Evolutionary conservation across 1,284 basidiomycete genomes (phyloP).

Genomic region (Tremellales sp.): DNA sequence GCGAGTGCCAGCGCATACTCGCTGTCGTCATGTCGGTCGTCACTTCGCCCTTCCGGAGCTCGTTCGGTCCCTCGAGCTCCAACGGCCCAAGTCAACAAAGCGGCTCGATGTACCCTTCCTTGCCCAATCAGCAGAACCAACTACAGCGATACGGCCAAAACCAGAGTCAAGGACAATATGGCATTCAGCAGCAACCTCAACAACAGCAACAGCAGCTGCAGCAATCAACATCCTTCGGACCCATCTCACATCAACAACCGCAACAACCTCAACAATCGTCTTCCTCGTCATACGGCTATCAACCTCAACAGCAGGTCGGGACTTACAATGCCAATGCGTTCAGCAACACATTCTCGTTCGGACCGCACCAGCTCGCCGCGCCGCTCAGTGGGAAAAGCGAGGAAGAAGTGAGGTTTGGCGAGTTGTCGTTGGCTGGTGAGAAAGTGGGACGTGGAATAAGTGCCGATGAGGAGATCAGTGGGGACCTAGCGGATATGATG

Average conservation of each 20-base stretch:
- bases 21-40: background rate
- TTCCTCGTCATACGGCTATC: slow-evolving; percentile 1
- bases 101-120: background rate
- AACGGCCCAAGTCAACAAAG: background rate
- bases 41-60: background rate
- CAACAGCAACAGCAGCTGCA: background rate
- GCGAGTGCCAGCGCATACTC: too few species aligned
- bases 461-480: slow-evolving; percentile 38
- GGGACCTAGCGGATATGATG: slow-evolving; percentile 29
- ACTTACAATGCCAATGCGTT: background rate
- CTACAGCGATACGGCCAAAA: background rate
- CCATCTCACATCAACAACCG: slow-evolving; percentile 1
- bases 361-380: background rate
- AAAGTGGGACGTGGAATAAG: slow-evolving; percentile 35
- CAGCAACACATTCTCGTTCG: background rate
- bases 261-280: slow-evolving; percentile 3
- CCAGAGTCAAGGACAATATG: background rate
- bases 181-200: slow-evolving; percentile 2
- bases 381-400: slow-evolving; percentile 3
- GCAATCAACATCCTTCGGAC: background rate
- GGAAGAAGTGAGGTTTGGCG: slow-evolving; percentile 37
- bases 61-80: background rate
- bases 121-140: background rate
- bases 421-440: slow-evolving; percentile 29
- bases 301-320: slow-evolving; percentile 2